These are phyloP conservation scores for Volvariella surrecta DNA, from an alignment of 1,284 basidiomycete species.

Conservation along the genomic window DNA sequence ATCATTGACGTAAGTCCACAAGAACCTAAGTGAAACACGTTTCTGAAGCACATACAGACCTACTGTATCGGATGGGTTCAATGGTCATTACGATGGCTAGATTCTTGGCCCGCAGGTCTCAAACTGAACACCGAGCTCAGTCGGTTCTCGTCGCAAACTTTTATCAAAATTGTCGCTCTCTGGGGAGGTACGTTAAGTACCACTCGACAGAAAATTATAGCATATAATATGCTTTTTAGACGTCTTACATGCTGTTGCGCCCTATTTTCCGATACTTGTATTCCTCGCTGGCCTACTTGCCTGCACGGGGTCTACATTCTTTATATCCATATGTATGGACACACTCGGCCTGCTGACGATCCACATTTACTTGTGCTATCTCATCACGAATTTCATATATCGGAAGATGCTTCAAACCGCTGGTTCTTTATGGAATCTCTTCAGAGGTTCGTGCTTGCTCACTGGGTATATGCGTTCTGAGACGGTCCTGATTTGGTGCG, in stretches of 20 bases:
- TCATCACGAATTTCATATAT: constrained; percentile 58
- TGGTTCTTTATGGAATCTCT: constrained; percentile 86
- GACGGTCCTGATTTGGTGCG: background rate
- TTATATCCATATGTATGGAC: constrained; percentile 63
- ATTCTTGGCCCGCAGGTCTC: constrained; percentile 92
- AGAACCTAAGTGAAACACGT: background rate
- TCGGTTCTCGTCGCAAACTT: constrained; percentile 68
- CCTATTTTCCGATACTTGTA: constrained; percentile 38
- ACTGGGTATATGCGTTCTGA: background rate
- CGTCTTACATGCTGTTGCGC: constrained; percentile 4
- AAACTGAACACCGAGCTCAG: constrained; percentile 95
- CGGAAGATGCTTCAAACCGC: constrained; percentile 52
- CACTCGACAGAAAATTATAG: background rate
- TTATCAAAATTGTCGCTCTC: constrained; percentile 50
- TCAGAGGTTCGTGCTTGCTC: constrained; percentile 57
- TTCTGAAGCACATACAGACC: constrained; percentile 19
- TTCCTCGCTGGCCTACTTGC: constrained; percentile 46
- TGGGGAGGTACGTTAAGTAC: constrained; percentile 55
- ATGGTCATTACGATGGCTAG: constrained; percentile 70
- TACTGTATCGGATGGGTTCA: constrained; percentile 43
- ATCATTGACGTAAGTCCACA: constrained; percentile 31
- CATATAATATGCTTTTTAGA: constrained; percentile 1
- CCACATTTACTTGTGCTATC: constrained; percentile 72
- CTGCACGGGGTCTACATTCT: constrained; percentile 61
- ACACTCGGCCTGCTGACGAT: constrained; percentile 57